Conservation (phyloP, 2,329 filamentous ascomycete genomes). For the Penicillium glabrum region DNA sequence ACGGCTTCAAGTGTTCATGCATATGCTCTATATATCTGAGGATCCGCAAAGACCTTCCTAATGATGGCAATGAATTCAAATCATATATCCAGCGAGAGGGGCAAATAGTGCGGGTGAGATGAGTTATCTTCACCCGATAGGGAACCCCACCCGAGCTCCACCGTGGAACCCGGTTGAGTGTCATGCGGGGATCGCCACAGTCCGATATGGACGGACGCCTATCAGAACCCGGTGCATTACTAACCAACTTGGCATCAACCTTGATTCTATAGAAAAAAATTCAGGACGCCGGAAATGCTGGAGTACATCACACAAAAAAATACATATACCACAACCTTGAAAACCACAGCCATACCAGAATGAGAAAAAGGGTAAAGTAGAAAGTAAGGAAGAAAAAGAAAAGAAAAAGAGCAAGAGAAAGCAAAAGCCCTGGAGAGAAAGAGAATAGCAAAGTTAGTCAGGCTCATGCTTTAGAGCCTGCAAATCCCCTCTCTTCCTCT, state of each 20-base stretch:
- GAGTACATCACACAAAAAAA: conserved; percentile 10
- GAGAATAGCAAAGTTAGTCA: neutral
- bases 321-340: conserved; percentile 7
- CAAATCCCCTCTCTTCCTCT: conserved; percentile 58
- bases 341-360: neutral
- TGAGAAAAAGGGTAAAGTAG: conserved; percentile 2
- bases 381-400: neutral
- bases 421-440: neutral
- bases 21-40: conserved; percentile 6
- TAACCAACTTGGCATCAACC: neutral
- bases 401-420: neutral
- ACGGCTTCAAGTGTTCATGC: conserved; percentile 4
- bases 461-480: conserved; percentile 43
- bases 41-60: conserved; percentile 17
- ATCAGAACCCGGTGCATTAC: conserved; percentile 2
- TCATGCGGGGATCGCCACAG: conserved; percentile 40
- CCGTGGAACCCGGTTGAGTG: conserved; percentile 9
- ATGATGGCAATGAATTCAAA: conserved; percentile 7
- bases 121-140: conserved; percentile 2
- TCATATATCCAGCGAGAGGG: conserved; percentile 6
- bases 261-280: neutral
- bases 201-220: conserved; percentile 24
- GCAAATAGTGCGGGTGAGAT: conserved; percentile 10
- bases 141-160: conserved; percentile 19
- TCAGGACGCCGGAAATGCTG: conserved; percentile 18